These are phyloP conservation scores for Corylus americana DNA, from an alignment of 306 rosid genomes.

Conservation along the genomic window DNA sequence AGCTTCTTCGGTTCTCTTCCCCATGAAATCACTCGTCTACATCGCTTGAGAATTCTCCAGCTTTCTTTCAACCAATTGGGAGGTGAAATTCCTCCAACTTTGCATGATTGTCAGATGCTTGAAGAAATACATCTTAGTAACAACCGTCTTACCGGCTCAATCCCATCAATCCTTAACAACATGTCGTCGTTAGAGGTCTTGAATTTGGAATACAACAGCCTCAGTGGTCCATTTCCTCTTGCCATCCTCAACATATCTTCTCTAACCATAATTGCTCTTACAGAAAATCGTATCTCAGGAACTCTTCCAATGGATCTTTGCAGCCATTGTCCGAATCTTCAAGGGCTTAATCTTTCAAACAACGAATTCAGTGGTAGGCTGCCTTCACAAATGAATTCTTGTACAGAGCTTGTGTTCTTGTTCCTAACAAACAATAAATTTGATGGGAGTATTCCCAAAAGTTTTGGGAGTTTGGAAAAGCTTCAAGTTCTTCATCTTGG, in stretches of 20 bases:
- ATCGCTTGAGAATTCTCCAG: background rate
- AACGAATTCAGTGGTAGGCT: background rate
- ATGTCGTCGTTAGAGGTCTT: background rate
- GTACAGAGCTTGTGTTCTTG: background rate
- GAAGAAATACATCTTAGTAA: rapidly evolving
- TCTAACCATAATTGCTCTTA: background rate
- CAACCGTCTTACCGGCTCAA: background rate
- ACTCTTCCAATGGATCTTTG: constrained; percentile 1
- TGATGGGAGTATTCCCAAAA: background rate
- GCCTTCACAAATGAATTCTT: background rate
- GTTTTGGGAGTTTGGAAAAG: background rate
- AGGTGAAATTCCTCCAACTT: background rate
- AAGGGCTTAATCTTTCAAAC: rapidly evolving
- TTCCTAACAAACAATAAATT: background rate
- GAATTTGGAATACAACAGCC: background rate
- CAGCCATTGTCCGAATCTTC: background rate
- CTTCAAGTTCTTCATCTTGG: background rate
- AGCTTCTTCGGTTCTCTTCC: background rate
- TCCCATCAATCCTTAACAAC: background rate
- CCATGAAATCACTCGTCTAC: background rate
- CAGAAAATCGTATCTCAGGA: background rate
- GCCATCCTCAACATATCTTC: background rate
- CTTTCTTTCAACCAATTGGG: background rate
- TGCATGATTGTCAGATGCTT: background rate
- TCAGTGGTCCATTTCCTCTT: background rate